phyloP scores from a whole-genome alignment of 495 filamentous ascomycete species.

The Pseudomonodictys pantanalensis region DNA sequence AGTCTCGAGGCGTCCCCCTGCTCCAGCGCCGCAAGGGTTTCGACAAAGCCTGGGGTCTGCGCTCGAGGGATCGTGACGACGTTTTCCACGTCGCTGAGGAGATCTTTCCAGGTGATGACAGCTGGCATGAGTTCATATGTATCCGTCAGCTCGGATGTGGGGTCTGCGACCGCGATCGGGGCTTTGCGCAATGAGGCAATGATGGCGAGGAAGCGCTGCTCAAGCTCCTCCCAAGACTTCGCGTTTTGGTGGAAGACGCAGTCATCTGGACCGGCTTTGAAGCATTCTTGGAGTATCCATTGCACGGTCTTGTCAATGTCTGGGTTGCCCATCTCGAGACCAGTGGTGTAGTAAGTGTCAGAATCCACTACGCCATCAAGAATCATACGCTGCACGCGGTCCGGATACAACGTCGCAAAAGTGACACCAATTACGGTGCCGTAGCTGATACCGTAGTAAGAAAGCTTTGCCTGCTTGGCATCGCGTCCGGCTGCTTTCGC shows the following conservation, averaged over 20 bases:
- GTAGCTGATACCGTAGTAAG: conserved; percentile 37
- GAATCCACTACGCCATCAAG: conserved; percentile 53
- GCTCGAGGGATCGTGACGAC: conserved; percentile 58
- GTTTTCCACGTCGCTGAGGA: conserved; percentile 41
- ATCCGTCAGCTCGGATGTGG: conserved; percentile 2
- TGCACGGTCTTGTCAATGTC: conserved; percentile 47
- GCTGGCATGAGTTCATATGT: background rate
- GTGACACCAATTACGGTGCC: conserved; percentile 40
- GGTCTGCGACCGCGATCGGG: conserved; percentile 45
- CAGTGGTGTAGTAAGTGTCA: conserved; percentile 35
- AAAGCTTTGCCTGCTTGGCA: conserved; percentile 29
- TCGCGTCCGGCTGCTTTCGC: conserved; percentile 32
- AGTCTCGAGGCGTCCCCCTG: conserved; percentile 47
- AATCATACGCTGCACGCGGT: conserved; percentile 48
- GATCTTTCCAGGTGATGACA: conserved; percentile 34
- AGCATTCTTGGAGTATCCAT: conserved; percentile 55
- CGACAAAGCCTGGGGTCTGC: conserved; percentile 56
- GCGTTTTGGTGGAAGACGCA: conserved; percentile 9
- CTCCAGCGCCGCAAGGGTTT: conserved; percentile 52
- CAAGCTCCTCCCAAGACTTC: conserved; percentile 43
- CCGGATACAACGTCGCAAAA: conserved; percentile 53
- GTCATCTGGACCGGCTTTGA: conserved; percentile 32
- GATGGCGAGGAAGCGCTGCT: conserved; percentile 43
- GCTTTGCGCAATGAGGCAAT: conserved; percentile 40
- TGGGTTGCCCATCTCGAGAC: conserved; percentile 27